A percentile compares a stretch with the other conserved stretches of the same genome.
Conservation (phyloP, 352 stramenopile species). For the Elongisporangium undulatum region DNA sequence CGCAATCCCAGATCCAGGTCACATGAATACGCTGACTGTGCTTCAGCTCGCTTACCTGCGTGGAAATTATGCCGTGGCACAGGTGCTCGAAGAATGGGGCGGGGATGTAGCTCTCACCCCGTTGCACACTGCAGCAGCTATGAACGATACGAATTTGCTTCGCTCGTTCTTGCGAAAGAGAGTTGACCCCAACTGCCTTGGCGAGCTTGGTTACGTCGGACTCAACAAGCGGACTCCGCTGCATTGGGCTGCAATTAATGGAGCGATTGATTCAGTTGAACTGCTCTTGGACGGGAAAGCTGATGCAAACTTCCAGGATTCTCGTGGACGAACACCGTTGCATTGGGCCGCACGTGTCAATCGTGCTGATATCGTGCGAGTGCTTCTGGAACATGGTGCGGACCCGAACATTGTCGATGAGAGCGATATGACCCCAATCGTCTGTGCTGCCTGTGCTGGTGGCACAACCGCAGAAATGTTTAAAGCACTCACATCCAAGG, state of each 20-base stretch:
- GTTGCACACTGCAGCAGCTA: constrained; percentile 69
- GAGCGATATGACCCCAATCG: constrained; percentile 69
- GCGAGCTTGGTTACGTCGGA: constrained; percentile 74
- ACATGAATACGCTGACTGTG: constrained; percentile 85
- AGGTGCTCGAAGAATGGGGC: constrained; percentile 80
- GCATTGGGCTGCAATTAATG: constrained; percentile 77
- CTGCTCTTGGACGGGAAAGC: constrained; percentile 55
- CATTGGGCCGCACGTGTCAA: constrained; percentile 81
- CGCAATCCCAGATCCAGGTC: constrained; percentile 72
- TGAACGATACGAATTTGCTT: constrained; percentile 60
- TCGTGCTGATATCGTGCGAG: constrained; percentile 54
- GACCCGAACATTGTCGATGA: constrained; percentile 73
- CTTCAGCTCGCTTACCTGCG: constrained; percentile 76
- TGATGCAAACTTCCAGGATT: constrained; percentile 64
- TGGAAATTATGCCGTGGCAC: constrained; percentile 75
- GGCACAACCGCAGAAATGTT: constrained; percentile 70
- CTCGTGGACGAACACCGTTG: constrained; percentile 55
- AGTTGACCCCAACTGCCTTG: constrained; percentile 72
- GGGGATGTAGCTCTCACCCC: constrained; percentile 74
- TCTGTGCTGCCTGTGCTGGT: constrained; percentile 70
- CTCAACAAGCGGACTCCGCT: constrained; percentile 78
- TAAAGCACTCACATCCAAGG: constrained; percentile 48
- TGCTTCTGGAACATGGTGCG: constrained; percentile 43
- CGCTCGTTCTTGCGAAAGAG: constrained; percentile 59
- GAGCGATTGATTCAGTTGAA: constrained; percentile 47